Conservation (phyloP, 2,329 filamentous ascomycete species). For the Rhynchosporium agropyri region DNA sequence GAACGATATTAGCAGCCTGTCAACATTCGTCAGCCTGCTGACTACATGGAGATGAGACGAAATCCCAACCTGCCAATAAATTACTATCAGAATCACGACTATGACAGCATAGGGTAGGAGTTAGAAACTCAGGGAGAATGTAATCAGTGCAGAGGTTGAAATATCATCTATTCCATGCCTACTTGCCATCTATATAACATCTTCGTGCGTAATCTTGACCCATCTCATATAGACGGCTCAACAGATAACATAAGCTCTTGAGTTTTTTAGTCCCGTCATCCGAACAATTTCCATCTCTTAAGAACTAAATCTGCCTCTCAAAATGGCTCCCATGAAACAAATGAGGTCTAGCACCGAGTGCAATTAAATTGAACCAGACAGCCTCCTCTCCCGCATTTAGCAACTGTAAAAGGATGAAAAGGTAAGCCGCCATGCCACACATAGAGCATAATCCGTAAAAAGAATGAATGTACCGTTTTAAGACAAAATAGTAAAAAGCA, state of each 20-base stretch:
- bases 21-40: no score
- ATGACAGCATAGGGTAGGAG: no score
- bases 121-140: no score
- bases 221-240: conserved; percentile 5
- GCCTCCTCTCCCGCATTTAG: not conserved
- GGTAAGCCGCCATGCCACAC: conserved; percentile 10
- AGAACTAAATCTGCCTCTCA: not conserved
- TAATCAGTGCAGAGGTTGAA: not conserved
- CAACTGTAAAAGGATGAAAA: not conserved
- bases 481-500: conserved; percentile 8
- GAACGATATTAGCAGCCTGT: no score
- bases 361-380: conserved; percentile 10
- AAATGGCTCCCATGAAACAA: not conserved
- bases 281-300: not conserved
- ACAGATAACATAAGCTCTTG: not conserved
- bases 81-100: no score
- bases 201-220: not conserved
- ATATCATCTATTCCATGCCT: conserved; percentile 4
- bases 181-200: conserved; percentile 8
- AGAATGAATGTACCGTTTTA: not conserved
- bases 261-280: not conserved
- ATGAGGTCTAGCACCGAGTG: conserved; percentile 8
- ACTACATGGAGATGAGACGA: no score
- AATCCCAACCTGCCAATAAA: no score
- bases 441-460: not conserved